These are phyloP conservation scores for Blastocrithidia nonstop DNA, from an alignment of 208 protist species.

Conservation along the genomic window DNA sequence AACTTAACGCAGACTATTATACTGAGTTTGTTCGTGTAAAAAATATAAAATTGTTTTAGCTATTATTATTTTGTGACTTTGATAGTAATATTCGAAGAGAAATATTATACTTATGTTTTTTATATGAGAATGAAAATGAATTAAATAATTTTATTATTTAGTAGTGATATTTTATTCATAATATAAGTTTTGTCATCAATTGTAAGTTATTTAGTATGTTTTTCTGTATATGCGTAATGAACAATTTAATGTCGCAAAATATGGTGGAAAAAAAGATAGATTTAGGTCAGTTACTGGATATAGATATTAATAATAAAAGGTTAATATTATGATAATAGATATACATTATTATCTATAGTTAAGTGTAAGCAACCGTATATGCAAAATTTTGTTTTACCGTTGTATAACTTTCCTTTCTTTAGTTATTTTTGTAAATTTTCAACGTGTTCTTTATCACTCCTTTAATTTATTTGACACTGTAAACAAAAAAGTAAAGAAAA, in stretches of 20 bases:
- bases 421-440: constrained; percentile 6
- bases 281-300: background rate
- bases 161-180: constrained; percentile 2
- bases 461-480: constrained; percentile 2
- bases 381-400: too few relatives aligned
- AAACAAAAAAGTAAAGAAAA: background rate
- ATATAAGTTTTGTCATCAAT: background rate
- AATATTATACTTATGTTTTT: too few relatives aligned
- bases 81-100: too few relatives aligned
- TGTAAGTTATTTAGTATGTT: background rate
- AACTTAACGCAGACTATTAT: too few relatives aligned
- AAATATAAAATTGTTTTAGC: too few relatives aligned
- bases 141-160: too few relatives aligned
- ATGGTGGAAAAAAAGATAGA: background rate
- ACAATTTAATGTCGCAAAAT: background rate
- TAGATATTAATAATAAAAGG: background rate
- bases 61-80: too few relatives aligned
- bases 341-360: too few relatives aligned
- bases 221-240: background rate
- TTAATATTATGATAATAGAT: background rate
- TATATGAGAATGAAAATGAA: too few relatives aligned
- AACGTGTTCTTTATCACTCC: background rate
- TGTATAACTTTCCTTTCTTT: too few relatives aligned
- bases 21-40: too few relatives aligned
- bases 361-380: too few relatives aligned